phyloP scores from a whole-genome alignment of 179 eudicot species.

The Carnegiea gigantea region DNA sequence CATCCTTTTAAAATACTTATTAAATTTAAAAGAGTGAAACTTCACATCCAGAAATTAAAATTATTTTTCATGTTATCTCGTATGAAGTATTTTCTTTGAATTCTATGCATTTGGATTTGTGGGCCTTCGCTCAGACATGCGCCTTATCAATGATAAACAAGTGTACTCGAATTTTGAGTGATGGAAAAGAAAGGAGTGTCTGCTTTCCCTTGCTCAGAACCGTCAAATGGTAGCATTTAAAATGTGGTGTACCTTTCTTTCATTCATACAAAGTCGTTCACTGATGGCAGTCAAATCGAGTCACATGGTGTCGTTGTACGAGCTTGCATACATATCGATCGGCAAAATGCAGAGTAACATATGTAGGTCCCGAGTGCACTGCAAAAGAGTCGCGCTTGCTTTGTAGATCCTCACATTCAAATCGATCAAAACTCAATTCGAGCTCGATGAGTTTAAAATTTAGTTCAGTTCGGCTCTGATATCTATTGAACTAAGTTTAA shows the following conservation, averaged over 20 bases:
- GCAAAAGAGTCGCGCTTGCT: no score
- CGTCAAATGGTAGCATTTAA: not conserved
- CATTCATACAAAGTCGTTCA: not conserved
- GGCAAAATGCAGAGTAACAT: no score
- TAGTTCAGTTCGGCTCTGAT: no score
- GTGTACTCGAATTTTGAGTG: not conserved
- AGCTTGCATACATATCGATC: not conserved
- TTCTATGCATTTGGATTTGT: not conserved
- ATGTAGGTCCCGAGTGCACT: no score
- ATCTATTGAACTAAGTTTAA: no score
- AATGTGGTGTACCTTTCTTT: not conserved
- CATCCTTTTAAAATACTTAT: no score
- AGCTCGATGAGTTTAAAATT: no score
- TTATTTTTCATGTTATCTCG: no score
- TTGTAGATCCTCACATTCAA: no score
- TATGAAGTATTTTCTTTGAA: no score
- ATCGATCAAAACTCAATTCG: rapidly evolving
- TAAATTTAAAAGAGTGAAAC: no score
- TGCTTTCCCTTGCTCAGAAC: not conserved
- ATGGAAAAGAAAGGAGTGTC: not conserved
- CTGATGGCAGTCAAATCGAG: not conserved
- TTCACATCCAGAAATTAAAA: no score
- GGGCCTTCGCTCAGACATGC: not conserved
- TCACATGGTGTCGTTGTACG: not conserved
- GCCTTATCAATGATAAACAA: not conserved